These are phyloP conservation scores for Schrenkiella parvula DNA, from an alignment of 345 rosid species.

Conservation along the genomic window DNA sequence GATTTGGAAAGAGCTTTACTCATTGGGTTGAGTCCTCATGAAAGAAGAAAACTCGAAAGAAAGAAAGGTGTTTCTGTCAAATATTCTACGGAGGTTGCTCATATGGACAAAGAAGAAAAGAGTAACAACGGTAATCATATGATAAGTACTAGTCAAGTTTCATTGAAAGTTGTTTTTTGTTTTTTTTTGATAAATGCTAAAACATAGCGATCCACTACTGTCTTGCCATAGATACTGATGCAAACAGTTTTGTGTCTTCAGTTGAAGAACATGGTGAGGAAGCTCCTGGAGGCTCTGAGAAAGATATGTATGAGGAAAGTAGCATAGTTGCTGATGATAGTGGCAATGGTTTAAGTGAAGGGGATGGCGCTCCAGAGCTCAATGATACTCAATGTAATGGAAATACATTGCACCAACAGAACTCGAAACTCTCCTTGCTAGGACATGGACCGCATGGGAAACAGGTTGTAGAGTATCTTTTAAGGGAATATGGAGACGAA, in stretches of 20 bases:
- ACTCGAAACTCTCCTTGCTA: conserved; percentile 66
- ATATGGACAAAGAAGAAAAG: conserved; percentile 34
- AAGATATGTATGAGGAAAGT: conserved; percentile 26
- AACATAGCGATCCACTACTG: conserved; percentile 6
- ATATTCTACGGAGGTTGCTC: conserved; percentile 15
- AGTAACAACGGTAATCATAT: conserved; percentile 11
- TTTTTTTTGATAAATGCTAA: conserved; percentile 10
- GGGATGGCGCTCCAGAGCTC: conserved; percentile 32
- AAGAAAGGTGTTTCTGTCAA: conserved; percentile 55
- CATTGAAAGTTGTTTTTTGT: conserved; percentile 16
- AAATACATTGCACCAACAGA: conserved; percentile 36
- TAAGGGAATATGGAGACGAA: conserved; percentile 62
- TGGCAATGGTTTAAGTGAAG: conserved; percentile 22
- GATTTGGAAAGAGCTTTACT: conserved; percentile 86
- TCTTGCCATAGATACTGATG: conserved; percentile 13
- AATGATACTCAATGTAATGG: conserved; percentile 31
- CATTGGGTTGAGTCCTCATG: conserved; percentile 88
- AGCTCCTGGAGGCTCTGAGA: background rate
- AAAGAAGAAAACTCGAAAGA: conserved; percentile 62
- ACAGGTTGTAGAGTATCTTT: conserved; percentile 68
- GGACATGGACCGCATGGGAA: conserved; percentile 99
- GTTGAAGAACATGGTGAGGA: conserved; percentile 15
- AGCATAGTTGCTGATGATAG: conserved; percentile 29
- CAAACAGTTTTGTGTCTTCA: conserved; percentile 13
- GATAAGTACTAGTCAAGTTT: background rate